Evolutionary conservation across 202 grass and related monocot genomes (phyloP).

Genomic region (Thinopyrum obtusiflorum): DNA sequence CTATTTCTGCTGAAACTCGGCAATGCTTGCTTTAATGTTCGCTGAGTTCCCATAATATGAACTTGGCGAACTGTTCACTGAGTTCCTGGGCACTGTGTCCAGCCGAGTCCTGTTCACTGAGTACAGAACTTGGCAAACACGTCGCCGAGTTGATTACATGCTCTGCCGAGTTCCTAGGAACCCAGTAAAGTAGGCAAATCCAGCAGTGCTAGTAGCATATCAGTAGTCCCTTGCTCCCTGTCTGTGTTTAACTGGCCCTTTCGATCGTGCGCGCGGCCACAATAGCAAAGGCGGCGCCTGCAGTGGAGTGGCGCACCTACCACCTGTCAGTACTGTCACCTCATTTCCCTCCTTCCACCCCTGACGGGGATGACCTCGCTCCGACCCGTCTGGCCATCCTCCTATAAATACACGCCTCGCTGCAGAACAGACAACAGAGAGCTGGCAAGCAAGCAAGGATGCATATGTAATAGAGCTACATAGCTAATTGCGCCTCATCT

Average conservation of each 20-base stretch:
- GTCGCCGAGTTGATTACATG: too few species aligned
- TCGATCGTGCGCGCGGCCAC: background rate
- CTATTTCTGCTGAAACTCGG: too few species aligned
- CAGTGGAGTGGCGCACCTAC: constrained; percentile 2
- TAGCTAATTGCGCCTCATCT: background rate
- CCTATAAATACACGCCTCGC: constrained; percentile 40
- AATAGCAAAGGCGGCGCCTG: background rate
- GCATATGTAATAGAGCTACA: background rate
- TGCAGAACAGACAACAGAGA: constrained; percentile 27
- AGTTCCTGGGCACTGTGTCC: too few species aligned
- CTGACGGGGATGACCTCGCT: background rate
- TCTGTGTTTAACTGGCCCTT: background rate
- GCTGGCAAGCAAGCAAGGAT: constrained; percentile 13
- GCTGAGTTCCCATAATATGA: too few species aligned
- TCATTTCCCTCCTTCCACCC: background rate
- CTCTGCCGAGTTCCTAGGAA: too few species aligned
- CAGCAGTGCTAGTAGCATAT: background rate
- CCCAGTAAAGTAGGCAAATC: too few species aligned
- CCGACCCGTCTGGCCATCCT: background rate
- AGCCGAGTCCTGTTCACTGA: too few species aligned
- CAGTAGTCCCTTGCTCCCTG: background rate
- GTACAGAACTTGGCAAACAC: too few species aligned
- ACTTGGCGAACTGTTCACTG: too few species aligned
- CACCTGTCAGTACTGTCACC: background rate
- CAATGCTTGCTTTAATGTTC: too few species aligned